Evolutionary conservation across 1,284 basidiomycete species (phyloP).

Genomic region (Trichosporon faecale): DNA sequence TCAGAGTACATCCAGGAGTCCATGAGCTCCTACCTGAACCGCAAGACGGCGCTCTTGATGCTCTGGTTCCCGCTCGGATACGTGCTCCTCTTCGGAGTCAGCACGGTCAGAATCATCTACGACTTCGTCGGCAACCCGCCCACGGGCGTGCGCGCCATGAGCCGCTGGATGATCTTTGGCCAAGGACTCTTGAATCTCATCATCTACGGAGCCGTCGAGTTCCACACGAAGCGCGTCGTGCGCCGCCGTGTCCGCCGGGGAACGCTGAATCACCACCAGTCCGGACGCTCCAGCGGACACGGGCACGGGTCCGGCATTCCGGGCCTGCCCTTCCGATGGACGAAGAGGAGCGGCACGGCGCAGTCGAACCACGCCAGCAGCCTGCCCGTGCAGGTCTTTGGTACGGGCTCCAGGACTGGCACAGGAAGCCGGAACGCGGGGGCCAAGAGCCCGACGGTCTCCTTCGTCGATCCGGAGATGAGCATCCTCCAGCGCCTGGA

Average conservation of each 20-base stretch:
- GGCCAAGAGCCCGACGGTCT: conserved; percentile 12
- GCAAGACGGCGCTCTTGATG: conserved; percentile 52
- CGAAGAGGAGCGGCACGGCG: neutral
- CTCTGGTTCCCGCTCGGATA: conserved; percentile 52
- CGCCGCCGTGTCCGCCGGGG: conserved; percentile 40
- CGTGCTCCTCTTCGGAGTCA: conserved; percentile 51
- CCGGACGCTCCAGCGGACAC: neutral
- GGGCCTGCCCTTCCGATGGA: neutral
- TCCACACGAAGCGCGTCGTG: conserved; percentile 48
- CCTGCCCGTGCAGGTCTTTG: neutral
- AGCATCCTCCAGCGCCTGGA: conserved; percentile 23
- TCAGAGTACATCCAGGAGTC: conserved; percentile 47
- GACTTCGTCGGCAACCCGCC: conserved; percentile 45
- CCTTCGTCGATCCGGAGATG: conserved; percentile 25
- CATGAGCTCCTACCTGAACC: conserved; percentile 51
- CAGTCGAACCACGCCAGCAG: neutral
- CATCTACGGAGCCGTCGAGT: conserved; percentile 53
- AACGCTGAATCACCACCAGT: conserved; percentile 27
- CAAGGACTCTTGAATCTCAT: conserved; percentile 51
- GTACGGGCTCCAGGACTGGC: neutral
- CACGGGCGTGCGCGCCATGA: conserved; percentile 42
- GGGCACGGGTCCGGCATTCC: neutral
- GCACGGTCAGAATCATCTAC: conserved; percentile 51
- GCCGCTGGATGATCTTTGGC: conserved; percentile 52
- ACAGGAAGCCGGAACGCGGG: neutral